A percentile compares a stretch with the other conserved stretches of the same genome.
Evolutionary conservation across 2,329 filamentous ascomycete genomes (phyloP).

Genomic region (Cercospora sesami): DNA sequence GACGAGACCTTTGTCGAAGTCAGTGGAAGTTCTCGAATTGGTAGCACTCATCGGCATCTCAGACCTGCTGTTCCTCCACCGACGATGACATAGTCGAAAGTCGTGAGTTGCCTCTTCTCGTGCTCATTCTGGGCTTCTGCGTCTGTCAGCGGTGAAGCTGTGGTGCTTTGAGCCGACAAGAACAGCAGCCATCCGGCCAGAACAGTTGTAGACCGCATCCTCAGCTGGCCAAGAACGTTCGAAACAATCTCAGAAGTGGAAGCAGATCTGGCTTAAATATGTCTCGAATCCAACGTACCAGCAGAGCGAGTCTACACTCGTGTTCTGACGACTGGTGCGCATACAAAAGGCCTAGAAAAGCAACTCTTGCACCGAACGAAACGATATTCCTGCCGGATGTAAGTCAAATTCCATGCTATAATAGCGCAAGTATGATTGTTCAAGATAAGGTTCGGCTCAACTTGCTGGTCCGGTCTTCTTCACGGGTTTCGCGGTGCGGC

Average conservation of each 20-base stretch:
- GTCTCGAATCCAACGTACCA: neutral
- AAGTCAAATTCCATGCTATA: neutral
- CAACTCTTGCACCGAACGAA: neutral
- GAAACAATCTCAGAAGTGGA: neutral
- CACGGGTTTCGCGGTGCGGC: neutral
- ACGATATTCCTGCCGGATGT: neutral
- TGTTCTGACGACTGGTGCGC: neutral
- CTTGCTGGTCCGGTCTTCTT: neutral
- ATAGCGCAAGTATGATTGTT: neutral
- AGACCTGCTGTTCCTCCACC: constrained; percentile 28
- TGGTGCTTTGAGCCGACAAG: neutral
- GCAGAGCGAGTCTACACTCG: neutral
- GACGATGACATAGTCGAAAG: constrained; percentile 24
- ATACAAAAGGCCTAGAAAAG: neutral
- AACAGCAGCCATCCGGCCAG: neutral
- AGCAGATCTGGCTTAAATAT: neutral
- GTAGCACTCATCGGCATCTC: neutral
- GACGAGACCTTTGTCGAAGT: constrained; percentile 11
- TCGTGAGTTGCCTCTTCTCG: constrained; percentile 6
- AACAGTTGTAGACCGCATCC: neutral
- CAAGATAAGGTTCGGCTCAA: neutral
- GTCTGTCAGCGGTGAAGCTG: neutral
- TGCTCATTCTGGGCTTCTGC: neutral
- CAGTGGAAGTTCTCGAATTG: neutral
- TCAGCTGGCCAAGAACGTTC: neutral